A percentile compares a stretch with the other conserved stretches of the same genome.
Conservation (phyloP, 768 basidiomycete species). For the Naganishia antarctica region DNA sequence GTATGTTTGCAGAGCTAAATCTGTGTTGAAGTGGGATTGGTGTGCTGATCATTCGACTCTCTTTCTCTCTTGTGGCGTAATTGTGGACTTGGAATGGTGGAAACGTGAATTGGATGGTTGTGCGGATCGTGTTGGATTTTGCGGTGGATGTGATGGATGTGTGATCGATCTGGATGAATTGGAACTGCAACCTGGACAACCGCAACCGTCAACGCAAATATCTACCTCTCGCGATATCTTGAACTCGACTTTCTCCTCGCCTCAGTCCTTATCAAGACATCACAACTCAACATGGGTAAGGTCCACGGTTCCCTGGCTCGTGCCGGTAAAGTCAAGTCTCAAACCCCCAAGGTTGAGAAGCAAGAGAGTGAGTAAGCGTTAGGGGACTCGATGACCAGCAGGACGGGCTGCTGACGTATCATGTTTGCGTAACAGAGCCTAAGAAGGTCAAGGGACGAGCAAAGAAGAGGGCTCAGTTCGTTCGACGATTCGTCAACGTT, state of each 20-base stretch:
- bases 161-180: background rate
- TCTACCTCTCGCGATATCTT: background rate
- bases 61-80: background rate
- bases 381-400: background rate
- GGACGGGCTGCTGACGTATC: background rate
- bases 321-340: conserved; percentile 98
- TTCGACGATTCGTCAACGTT: conserved; percentile 92
- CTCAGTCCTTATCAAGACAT: conserved; percentile 17
- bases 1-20: background rate
- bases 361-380: conserved; percentile 63
- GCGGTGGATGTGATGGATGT: background rate
- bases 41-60: conserved; percentile 4
- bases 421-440: conserved; percentile 57
- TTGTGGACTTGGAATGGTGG: conserved; percentile 3
- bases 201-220: no score
- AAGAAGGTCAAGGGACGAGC: conserved; percentile 95
- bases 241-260: background rate
- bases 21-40: background rate
- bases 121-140: background rate
- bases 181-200: no score
- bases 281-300: conserved; percentile 47
- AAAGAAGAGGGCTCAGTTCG: conserved; percentile 90
- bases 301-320: conserved; percentile 99
- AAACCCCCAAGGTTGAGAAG: conserved; percentile 94
- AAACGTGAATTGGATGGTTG: background rate